A percentile compares a stretch with the other conserved stretches of the same genome.
phyloP scores from a whole-genome alignment of 164 flowering plant genomes.

The Brasenia schreberi region DNA sequence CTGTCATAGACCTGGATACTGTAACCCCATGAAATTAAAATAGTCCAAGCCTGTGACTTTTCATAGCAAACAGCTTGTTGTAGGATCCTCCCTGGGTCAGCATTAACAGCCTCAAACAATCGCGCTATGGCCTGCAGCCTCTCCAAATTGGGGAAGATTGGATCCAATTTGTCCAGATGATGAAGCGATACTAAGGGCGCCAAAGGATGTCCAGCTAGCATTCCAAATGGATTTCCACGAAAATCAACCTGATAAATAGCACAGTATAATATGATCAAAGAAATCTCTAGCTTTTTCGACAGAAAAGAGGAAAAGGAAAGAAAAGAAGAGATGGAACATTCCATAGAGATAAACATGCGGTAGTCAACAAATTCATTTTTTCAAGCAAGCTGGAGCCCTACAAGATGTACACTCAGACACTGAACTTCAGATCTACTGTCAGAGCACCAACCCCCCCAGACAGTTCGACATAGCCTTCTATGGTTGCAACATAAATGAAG shows the following conservation, averaged over 20 bases:
- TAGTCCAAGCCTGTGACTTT: constrained; percentile 24
- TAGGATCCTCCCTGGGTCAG: constrained; percentile 50
- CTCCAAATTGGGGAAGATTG: constrained; percentile 61
- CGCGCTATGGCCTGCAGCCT: constrained; percentile 35
- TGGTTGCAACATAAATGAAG: too few relatives aligned
- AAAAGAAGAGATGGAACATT: too few relatives aligned
- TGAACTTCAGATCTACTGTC: too few relatives aligned
- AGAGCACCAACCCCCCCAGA: too few relatives aligned
- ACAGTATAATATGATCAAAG: too few relatives aligned
- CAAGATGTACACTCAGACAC: too few relatives aligned
- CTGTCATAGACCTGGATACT: constrained; percentile 57
- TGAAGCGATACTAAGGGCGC: constrained; percentile 73
- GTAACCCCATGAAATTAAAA: constrained; percentile 80
- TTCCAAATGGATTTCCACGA: constrained; percentile 66
- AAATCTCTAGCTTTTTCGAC: too few relatives aligned
- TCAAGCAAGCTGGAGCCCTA: too few relatives aligned
- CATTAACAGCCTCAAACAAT: constrained; percentile 39
- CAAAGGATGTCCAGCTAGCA: constrained; percentile 64
- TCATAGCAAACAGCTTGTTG: constrained; percentile 81
- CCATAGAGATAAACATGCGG: too few relatives aligned
- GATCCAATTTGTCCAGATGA: constrained; percentile 57
- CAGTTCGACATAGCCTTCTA: too few relatives aligned
- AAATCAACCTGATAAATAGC: constrained; percentile 47
- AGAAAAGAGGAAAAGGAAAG: too few relatives aligned
- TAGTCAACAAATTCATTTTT: too few relatives aligned